Evolutionary conservation across 805 yeast species (phyloP), one percentile per base, ranked within the genome.

Genomic region (Saccharomycopsis sp.): DNA sequence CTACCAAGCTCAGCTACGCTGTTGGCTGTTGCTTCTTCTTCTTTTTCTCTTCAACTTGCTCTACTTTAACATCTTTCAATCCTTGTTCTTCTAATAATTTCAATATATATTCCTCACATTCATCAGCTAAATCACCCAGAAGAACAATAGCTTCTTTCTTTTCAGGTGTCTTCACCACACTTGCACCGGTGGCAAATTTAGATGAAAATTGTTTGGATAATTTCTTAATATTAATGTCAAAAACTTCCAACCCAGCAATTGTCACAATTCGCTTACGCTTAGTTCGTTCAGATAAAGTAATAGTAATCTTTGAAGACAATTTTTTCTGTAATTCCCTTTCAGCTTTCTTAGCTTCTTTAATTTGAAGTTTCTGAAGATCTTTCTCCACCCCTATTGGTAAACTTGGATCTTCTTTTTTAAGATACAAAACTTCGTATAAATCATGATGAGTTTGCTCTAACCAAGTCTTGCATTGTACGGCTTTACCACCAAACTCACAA

Each of bases 61-160:
- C 96, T n/a, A 89, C 90, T 64, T 87, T 87, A 51, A 89, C 84
- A 50, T 83, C 86, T 40, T 77, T 71, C 53, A 90, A 65, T 0
- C 95, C 96, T 64, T 86, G 83, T 55, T 86, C 93, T 54, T 80
- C 78, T 54, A 89, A 69, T 54, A 87, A 65, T 38, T 74, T 75
- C 40, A 71, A 75, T 51, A 89, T 75, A 55, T 83, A 84, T 4
- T 67, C 83, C 59, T 85, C 94, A 23, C 88, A 93, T 56, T 83
- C 95, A 53, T 88, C 96, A 46, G 88, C 83, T 36, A 89, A 93
- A 63, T 90, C 97, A 56, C 97, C 97, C 67, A 89, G 97, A 48
- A 89, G 82, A 47, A 86, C 75, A 45, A 89, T 77, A 59, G 89
- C 97, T 51, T 90, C 96, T 61, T 84, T 85, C 65, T 89, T 89